Evolutionary conservation across 176 grass and related monocot species (phyloP), one percentile per base, ranked within the genome.

Genomic region (Elaeis guineensis): DNA sequence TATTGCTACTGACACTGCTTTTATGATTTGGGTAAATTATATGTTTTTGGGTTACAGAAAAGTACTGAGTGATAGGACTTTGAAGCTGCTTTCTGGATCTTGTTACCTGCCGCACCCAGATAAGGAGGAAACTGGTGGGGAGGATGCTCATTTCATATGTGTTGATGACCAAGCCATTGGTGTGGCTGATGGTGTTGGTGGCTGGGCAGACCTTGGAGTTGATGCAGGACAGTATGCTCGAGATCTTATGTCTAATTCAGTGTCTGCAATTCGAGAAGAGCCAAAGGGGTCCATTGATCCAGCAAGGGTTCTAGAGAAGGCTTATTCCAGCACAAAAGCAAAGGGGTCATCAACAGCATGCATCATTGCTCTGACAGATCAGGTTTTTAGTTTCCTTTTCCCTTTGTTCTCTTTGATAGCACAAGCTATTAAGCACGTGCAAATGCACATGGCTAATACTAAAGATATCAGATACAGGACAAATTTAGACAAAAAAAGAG

Each of bases 111-210:
- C 94, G 56, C 94, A 98, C 69, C 94, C 94, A 21, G 94, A 81
- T 56, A 98, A 98, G 81, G 93, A 86, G 75, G 81, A 77, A 51
- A 98, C 94, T 57, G 88, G 94, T 61, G 94, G 94, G 25, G 94
- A 98, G 49, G 94, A 98, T 78, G 94, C 87, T 9, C 88, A 98
- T 78, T 98, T 98, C 50, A 92, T 98, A 59, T 93, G 84, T 52
- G 23, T 29, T 25, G 84, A 92, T 67, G 81, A 81, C 3, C 84
- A 82, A n/a, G 85, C 77, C 3, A 92, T 98, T 67, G 94, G 94
- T 7, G 88, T 98, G 44, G 94, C 94, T 54, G 94, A 98, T 59
- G 94, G 94, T 59, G 94, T 98, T 57, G 94, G 94, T 71, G 94
- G 94, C 50, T 98, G 94, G 94, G 88, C 88, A 61, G 82, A 98